These are phyloP conservation scores for Acanthamoeba lenticulata DNA, from an alignment of 208 protist species.

Conservation along the genomic window DNA sequence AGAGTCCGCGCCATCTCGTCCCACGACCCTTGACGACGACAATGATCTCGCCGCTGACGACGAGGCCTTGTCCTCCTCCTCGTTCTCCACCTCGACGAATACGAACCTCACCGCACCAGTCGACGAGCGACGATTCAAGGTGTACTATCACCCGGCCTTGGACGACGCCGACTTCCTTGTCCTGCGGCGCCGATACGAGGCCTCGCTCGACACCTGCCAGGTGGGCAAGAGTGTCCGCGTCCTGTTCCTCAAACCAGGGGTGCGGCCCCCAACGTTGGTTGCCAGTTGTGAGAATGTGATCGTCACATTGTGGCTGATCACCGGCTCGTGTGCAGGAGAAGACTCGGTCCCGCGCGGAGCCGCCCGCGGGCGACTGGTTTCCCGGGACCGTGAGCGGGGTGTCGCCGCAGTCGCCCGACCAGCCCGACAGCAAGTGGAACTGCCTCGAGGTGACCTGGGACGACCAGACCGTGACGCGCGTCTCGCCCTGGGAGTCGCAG, in stretches of 20 bases:
- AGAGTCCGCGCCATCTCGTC: too few species aligned
- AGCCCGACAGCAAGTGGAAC: constrained; percentile 48
- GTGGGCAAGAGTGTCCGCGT: background rate
- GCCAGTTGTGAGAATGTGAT: too few species aligned
- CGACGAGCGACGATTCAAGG: background rate
- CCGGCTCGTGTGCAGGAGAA: background rate
- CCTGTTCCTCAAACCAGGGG: background rate
- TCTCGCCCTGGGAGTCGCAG: constrained; percentile 40
- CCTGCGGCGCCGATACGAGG: background rate
- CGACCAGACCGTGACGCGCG: background rate
- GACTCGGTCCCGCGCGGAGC: background rate
- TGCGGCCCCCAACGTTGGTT: background rate
- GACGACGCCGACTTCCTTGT: background rate
- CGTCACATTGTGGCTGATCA: background rate
- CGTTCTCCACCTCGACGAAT: background rate
- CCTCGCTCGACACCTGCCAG: background rate
- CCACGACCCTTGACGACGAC: background rate
- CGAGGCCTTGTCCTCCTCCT: background rate
- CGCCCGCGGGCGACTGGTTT: background rate
- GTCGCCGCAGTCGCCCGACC: background rate
- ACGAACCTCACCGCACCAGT: background rate
- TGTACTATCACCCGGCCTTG: constrained; percentile 12
- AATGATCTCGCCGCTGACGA: background rate
- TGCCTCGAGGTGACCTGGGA: constrained; percentile 53
- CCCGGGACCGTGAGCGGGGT: background rate